A percentile compares a stretch with the other conserved stretches of the same genome.
Conservation (phyloP, 257 asterid species). For the Ophiorrhiza pumila region DNA sequence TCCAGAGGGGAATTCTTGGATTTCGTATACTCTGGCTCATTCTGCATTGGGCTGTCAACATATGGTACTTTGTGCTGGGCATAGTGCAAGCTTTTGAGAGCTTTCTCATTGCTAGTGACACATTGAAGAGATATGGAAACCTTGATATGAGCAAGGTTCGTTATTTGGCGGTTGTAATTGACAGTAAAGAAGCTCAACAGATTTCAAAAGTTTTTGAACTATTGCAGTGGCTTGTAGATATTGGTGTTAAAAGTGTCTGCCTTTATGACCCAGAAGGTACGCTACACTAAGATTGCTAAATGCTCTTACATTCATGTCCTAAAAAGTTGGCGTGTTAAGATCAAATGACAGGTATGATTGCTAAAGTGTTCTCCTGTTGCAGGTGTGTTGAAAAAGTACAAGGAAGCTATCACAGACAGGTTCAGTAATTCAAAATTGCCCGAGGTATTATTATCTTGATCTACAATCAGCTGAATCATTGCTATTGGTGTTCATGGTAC, state of each 20-base stretch:
- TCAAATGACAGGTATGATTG: constrained; percentile 14
- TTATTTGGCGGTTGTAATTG: constrained; percentile 85
- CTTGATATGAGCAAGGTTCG: constrained; percentile 63
- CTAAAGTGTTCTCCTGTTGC: constrained; percentile 21
- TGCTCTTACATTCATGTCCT: not conserved
- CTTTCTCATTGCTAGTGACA: constrained; percentile 63
- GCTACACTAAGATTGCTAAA: not conserved
- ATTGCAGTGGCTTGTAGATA: constrained; percentile 60
- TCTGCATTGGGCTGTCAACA: constrained; percentile 61
- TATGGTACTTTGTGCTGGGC: constrained; percentile 54
- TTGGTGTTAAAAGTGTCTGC: constrained; percentile 69
- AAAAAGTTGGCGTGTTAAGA: constrained; percentile 12
- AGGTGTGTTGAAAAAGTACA: constrained; percentile 79
- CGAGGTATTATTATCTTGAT: constrained; percentile 40
- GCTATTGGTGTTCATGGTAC: not conserved
- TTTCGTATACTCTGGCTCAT: constrained; percentile 53
- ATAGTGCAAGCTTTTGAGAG: constrained; percentile 54
- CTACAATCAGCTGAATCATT: not conserved
- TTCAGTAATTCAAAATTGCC: constrained; percentile 37
- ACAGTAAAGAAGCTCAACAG: constrained; percentile 77
- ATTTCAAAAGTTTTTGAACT: constrained; percentile 64
- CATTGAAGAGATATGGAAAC: constrained; percentile 43
- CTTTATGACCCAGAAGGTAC: constrained; percentile 86
- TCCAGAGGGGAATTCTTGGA: constrained; percentile 52
- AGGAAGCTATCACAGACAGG: constrained; percentile 54